phyloP scores from a whole-genome alignment of 2,329 filamentous ascomycete species.

The Ceratocystis variospora region DNA sequence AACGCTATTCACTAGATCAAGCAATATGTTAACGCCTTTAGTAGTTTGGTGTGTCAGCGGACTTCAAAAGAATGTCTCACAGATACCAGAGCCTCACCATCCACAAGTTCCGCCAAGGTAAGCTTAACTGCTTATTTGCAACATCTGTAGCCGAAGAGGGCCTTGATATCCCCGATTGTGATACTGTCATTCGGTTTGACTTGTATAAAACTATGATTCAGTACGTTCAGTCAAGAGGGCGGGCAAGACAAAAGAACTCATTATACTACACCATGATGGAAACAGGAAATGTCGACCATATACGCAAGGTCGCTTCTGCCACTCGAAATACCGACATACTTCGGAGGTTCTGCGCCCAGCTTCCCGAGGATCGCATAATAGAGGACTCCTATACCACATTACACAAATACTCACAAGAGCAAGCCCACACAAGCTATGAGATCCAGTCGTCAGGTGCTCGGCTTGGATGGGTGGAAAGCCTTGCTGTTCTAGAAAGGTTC shows the following conservation, averaged over 20 bases:
- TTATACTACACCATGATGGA: constrained; percentile 79
- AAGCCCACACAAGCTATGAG: constrained; percentile 38
- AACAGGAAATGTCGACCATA: constrained; percentile 48
- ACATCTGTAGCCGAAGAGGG: constrained; percentile 56
- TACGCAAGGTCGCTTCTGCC: constrained; percentile 43
- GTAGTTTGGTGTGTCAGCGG: constrained; percentile 13
- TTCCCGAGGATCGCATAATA: constrained; percentile 54
- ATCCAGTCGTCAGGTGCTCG: constrained; percentile 58
- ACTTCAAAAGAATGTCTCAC: constrained; percentile 43
- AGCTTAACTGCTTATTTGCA: constrained; percentile 50
- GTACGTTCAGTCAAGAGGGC: constrained; percentile 83
- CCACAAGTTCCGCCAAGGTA: constrained; percentile 45
- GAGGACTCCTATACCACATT: not conserved
- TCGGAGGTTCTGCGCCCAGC: constrained; percentile 57
- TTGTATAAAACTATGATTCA: constrained; percentile 82
- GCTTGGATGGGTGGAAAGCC: constrained; percentile 61
- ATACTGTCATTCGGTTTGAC: constrained; percentile 63
- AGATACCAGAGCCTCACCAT: constrained; percentile 62
- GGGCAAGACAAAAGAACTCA: constrained; percentile 65
- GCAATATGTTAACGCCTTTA: constrained; percentile 26
- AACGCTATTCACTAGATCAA: constrained; percentile 12
- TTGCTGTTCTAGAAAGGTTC: constrained; percentile 60
- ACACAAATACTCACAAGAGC: not conserved
- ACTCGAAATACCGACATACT: constrained; percentile 48
- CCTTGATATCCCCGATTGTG: constrained; percentile 54